Evolutionary conservation across 176 grass and related monocot species (phyloP), one percentile per base, ranked within the genome.

Genomic region (Ananas comosus): DNA sequence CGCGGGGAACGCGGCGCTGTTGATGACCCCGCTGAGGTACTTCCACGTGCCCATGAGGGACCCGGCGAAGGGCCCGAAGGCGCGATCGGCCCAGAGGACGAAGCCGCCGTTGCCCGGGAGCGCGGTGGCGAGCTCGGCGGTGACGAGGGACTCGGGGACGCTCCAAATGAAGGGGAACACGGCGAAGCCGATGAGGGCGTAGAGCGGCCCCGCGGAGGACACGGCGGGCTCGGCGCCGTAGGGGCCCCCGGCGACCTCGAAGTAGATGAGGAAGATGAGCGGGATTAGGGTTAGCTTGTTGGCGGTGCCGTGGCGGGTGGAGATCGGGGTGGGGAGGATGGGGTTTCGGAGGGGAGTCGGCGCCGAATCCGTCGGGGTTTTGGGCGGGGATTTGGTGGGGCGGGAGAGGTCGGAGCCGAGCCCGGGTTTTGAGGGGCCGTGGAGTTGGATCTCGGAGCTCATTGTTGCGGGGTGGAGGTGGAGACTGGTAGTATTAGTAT

Each of bases 181-280:
- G 64, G 89, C 78, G 72, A 94, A 94, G 24, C 83, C 86, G 1
- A 94, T 69, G 12, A 94, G 83, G 29, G 86, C 86, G 61, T 67
- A 86, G 23, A 94, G 80, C 2, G 86, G 64, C 0, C 90, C 90
- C 71, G 83, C 90, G 11, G 90, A 66, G 49, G 78, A 64, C 9
- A 95, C 91, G 13, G 81, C 86, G 2, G 87, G 87, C 80, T 95
- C 91, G 10, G 91, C 65, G 12, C 91, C 91, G 53, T 95, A 95
- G 0, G 91, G 86, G 0, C 91, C 91, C 0, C 91, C 91, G 13
- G 91, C 91, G 2, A 95, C 91, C 78, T 95, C 83, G 71, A 95
- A 95, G 75, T 82, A 95, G 78, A 95, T 90, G n/a, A 95, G 71
- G 81, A 95, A 95, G 72, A 95, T 86, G 71, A 95, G 86, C 52